These are phyloP conservation scores for Hyphodiscus hymeniophilus DNA, from an alignment of 495 filamentous ascomycete genomes.

Conservation along the genomic window DNA sequence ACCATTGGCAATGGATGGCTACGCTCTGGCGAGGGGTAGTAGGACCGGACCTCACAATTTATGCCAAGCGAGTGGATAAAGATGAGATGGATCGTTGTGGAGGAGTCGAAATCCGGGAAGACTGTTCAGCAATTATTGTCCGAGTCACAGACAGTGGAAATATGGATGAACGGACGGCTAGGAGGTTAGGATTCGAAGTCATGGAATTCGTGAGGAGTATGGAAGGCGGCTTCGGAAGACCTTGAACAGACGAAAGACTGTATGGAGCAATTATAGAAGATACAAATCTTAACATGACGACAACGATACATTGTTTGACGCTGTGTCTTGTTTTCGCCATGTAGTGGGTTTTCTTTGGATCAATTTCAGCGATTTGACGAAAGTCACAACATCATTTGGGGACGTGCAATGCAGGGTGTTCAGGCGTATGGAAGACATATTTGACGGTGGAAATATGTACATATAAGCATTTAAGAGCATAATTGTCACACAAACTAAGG, in stretches of 20 bases:
- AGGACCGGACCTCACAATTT: slow-evolving; percentile 81
- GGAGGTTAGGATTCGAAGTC: slow-evolving; percentile 74
- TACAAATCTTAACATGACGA: too few relatives aligned
- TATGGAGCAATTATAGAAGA: too few relatives aligned
- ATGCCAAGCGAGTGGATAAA: slow-evolving; percentile 32
- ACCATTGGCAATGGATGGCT: slow-evolving; percentile 99
- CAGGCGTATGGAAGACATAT: too few relatives aligned
- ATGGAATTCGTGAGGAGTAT: slow-evolving; percentile 59
- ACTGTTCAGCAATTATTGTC: slow-evolving; percentile 45
- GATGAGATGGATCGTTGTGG: slow-evolving; percentile 36
- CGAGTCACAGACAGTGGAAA: slow-evolving; percentile 24
- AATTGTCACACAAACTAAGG: too few relatives aligned
- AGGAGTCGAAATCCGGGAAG: slow-evolving; percentile 17
- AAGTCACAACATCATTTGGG: too few relatives aligned
- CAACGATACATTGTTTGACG: too few relatives aligned
- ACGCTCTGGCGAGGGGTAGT: slow-evolving; percentile 86
- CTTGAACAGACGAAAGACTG: slow-evolving; percentile 1
- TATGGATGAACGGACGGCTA: slow-evolving; percentile 58
- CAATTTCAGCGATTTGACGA: too few relatives aligned
- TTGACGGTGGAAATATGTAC: too few relatives aligned
- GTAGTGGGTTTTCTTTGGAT: too few relatives aligned
- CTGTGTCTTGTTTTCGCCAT: too few relatives aligned
- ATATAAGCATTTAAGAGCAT: too few relatives aligned
- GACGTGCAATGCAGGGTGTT: too few relatives aligned
- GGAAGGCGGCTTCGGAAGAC: slow-evolving; percentile 12